These are phyloP conservation scores for Alternaria hordeiaustralica DNA, from an alignment of 2,329 filamentous ascomycete species.

Conservation along the genomic window DNA sequence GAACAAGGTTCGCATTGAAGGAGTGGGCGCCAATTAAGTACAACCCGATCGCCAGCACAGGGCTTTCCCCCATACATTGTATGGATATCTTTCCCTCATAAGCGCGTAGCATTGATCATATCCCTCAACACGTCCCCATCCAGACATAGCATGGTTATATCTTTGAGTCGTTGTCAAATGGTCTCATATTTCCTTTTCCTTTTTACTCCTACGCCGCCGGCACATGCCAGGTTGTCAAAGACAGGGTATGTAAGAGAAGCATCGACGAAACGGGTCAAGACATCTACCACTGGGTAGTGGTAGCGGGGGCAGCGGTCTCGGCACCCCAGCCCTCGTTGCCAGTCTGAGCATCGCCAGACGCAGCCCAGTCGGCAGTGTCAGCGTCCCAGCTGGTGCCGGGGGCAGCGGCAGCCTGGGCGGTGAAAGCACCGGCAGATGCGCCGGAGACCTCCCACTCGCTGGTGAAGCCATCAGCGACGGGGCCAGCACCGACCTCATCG, in stretches of 20 bases:
- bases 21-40: constrained; percentile 83
- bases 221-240: constrained; percentile 35
- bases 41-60: constrained; percentile 83
- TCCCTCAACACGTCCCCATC: constrained; percentile 25
- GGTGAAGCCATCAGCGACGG: constrained; percentile 80
- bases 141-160: constrained; percentile 19
- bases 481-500: constrained; percentile 81
- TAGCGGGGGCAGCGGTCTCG: constrained; percentile 44
- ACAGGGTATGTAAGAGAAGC: constrained; percentile 42
- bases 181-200: constrained; percentile 36
- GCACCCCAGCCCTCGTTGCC: constrained; percentile 61
- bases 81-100: constrained; percentile 99
- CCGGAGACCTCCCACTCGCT: constrained; percentile 85
- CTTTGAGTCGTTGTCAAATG: constrained; percentile 21
- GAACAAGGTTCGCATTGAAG: constrained; percentile 35
- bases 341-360: constrained; percentile 57
- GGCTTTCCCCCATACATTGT: constrained; percentile 85
- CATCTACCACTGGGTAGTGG: constrained; percentile 55
- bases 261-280: constrained; percentile 18
- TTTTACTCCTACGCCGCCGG: constrained; percentile 39
- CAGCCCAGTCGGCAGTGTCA: constrained; percentile 73
- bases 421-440: constrained; percentile 69
- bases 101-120: constrained; percentile 67
- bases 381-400: constrained; percentile 69
- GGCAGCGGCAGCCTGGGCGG: constrained; percentile 62